Evolutionary conservation across 352 stramenopile species (phyloP), one percentile per base, ranked within the genome.

Genomic region (Phytopythium helicoides): DNA sequence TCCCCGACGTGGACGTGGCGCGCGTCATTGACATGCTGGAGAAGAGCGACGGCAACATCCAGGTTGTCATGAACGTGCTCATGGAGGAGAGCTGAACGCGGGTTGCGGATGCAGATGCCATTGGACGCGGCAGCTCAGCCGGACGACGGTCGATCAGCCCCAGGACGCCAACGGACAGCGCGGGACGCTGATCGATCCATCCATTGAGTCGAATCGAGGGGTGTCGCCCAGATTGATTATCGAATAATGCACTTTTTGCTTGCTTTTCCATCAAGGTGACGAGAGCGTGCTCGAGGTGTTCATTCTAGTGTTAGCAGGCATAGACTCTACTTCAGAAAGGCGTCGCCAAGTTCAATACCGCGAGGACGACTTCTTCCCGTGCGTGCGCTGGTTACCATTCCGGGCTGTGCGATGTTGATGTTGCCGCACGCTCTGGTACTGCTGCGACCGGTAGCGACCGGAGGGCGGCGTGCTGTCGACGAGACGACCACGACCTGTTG

Each of bases 11-110:
- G 5, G 74, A 89, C 35, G 55, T 71, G 18, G 52, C 45, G 15
- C 36, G 56, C 22, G 58, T 80, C 31, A 75, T 92, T 47, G 75
- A 87, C 45, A 70, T 69, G 50, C 68, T 94, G 37, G 82, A 93
- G 75, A 71, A 85, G 56, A 79, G 71, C 67, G 83, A 89, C 44
- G 85, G 85, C 64, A 87, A 94, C 52, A 76, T 94, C 35, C 64
- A 90, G 56, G 68, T 93, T 11, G 85, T 91, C 37, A 19, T 94
- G 18, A 92, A 94, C 71, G 66, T 74, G 37, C 46, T 94, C 25
- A 89, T 92, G 80, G 82, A 90, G 51, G 73, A 86, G 73, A n/a
- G n/a, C n/a, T n/a, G n/a, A n/a, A n/a, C n/a, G n/a, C n/a, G n/a
- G n/a, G n/a, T n/a, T n/a, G n/a, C n/a, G n/a, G n/a, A n/a, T n/a